These are phyloP conservation scores for Candida lessepsii DNA, from an alignment of 805 yeast species.

Conservation along the genomic window DNA sequence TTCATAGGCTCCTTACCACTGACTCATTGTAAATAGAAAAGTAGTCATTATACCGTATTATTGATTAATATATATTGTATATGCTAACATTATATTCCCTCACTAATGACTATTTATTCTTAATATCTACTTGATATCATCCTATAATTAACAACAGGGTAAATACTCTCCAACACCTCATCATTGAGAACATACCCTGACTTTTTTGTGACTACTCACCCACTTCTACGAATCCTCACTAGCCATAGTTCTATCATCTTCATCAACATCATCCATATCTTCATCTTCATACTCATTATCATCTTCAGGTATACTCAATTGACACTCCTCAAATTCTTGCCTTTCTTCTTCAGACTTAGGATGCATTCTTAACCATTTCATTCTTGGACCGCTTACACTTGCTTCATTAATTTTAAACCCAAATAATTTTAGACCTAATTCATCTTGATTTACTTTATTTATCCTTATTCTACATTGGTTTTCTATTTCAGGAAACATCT, in stretches of 20 bases:
- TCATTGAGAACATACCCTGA: too few species aligned
- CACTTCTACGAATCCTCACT: constrained; percentile 26
- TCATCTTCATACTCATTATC: too few species aligned
- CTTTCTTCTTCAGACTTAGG: constrained; percentile 65
- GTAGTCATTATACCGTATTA: too few species aligned
- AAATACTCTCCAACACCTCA: too few species aligned
- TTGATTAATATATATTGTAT: not conserved
- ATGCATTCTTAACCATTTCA: constrained; percentile 87
- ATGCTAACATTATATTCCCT: too few species aligned
- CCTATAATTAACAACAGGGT: too few species aligned
- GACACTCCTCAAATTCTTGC: constrained; percentile 63
- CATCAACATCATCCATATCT: constrained; percentile 16
- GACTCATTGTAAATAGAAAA: too few species aligned
- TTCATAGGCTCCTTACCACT: too few species aligned
- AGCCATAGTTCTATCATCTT: constrained; percentile 43
- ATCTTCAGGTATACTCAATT: constrained; percentile 53
- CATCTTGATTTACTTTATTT: constrained; percentile 46
- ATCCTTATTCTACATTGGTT: constrained; percentile 63
- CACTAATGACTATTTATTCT: too few species aligned
- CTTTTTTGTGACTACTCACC: not conserved
- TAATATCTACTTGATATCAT: too few species aligned
- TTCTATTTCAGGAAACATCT: constrained; percentile 88
- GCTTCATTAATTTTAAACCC: constrained; percentile 81
- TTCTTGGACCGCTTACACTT: constrained; percentile 84
- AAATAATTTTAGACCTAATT: constrained; percentile 72